These are phyloP conservation scores for Pichia scutulata DNA, from an alignment of 805 yeast genomes.

Conservation along the genomic window DNA sequence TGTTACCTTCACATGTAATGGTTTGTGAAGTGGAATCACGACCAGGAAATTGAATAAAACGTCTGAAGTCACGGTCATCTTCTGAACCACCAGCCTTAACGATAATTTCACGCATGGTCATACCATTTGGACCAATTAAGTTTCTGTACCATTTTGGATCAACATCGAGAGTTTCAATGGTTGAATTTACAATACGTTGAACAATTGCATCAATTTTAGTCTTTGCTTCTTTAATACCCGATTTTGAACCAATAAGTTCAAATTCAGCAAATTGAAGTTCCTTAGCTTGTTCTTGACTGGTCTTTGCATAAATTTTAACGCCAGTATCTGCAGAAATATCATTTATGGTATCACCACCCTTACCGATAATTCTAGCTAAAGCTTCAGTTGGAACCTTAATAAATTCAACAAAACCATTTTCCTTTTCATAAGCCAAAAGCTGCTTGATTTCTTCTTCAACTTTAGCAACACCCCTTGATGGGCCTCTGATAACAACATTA, in stretches of 20 bases:
- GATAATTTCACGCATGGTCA: slow-evolving; percentile 65
- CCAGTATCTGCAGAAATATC: slow-evolving; percentile 68
- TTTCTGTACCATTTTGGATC: slow-evolving; percentile 67
- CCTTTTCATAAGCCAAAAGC: slow-evolving; percentile 76
- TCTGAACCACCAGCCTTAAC: slow-evolving; percentile 69
- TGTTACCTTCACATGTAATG: slow-evolving; percentile 68
- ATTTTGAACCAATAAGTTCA: slow-evolving; percentile 69
- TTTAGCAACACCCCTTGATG: slow-evolving; percentile 79
- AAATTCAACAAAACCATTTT: slow-evolving; percentile 64
- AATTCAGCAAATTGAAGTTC: slow-evolving; percentile 53
- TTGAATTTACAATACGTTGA: slow-evolving; percentile 54
- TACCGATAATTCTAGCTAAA: slow-evolving; percentile 85
- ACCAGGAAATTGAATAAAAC: slow-evolving; percentile 63
- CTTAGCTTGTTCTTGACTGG: slow-evolving; percentile 29
- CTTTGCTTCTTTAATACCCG: slow-evolving; percentile 67
- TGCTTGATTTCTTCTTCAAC: slow-evolving; percentile 82
- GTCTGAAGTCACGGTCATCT: slow-evolving; percentile 38
- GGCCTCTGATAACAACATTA: slow-evolving; percentile 75
- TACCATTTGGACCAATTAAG: slow-evolving; percentile 74
- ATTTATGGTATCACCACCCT: slow-evolving; percentile 74
- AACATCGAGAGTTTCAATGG: slow-evolving; percentile 52
- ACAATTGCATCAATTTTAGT: slow-evolving; percentile 55
- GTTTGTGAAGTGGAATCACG: slow-evolving; percentile 50
- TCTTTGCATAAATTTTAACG: slow-evolving; percentile 44
- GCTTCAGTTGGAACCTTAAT: slow-evolving; percentile 63